These are phyloP conservation scores for Mollisiaceae sp. DNA, from an alignment of 2,329 filamentous ascomycete species.

Conservation along the genomic window DNA sequence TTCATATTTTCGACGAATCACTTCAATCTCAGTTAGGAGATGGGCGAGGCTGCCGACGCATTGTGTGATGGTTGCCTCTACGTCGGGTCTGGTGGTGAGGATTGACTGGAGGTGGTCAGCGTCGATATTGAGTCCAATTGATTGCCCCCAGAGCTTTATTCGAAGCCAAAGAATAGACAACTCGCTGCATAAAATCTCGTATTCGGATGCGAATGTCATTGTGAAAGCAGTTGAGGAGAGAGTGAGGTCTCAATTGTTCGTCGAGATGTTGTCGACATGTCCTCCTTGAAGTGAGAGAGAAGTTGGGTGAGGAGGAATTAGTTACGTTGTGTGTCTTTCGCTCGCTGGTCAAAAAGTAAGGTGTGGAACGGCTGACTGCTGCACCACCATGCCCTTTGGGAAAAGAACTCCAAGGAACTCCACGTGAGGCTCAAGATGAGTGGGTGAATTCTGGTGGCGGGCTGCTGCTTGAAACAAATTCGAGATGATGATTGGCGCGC, in stretches of 20 bases:
- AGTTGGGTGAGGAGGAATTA: background rate
- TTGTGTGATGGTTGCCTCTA: slow-evolving; percentile 30
- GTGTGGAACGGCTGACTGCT: slow-evolving; percentile 11
- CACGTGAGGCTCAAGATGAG: slow-evolving; percentile 14
- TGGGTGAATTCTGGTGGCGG: background rate
- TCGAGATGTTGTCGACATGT: slow-evolving; percentile 28
- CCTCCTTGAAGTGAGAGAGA: slow-evolving; percentile 1
- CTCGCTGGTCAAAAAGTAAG: background rate
- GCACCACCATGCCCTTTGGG: background rate
- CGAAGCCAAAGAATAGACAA: slow-evolving; percentile 33
- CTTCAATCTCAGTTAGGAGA: slow-evolving; percentile 33
- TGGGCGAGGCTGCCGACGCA: slow-evolving; percentile 28
- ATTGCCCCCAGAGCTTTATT: slow-evolving; percentile 35
- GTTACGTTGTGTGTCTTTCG: background rate
- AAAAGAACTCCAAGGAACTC: background rate
- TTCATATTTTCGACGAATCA: slow-evolving; percentile 33
- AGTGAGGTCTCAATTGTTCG: slow-evolving; percentile 27
- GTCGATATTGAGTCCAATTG: slow-evolving; percentile 28
- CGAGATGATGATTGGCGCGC: background rate
- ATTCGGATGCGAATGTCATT: slow-evolving; percentile 32
- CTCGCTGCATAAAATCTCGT: slow-evolving; percentile 35
- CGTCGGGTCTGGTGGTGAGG: slow-evolving; percentile 25
- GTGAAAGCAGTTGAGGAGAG: background rate
- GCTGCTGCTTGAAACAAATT: background rate
- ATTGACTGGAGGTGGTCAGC: slow-evolving; percentile 20